Percentiles rank a stretch among this genome's conserved stretches.
phyloP scores from a whole-genome alignment of 2,329 filamentous ascomycete genomes.

The Colletotrichum sansevieriae region DNA sequence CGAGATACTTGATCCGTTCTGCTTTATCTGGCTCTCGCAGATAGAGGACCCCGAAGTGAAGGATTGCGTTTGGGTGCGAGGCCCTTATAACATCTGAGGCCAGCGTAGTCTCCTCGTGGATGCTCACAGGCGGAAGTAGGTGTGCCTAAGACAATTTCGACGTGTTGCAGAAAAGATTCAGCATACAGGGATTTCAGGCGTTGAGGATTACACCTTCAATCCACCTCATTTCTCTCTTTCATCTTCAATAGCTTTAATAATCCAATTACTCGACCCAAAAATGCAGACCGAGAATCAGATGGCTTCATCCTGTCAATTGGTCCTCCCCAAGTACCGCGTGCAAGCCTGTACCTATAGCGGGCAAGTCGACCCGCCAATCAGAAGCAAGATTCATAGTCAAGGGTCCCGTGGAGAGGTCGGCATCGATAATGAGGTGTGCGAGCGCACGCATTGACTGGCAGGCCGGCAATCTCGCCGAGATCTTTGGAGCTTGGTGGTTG shows the following conservation, averaged over 20 bases:
- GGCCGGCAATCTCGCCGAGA: too few relatives aligned
- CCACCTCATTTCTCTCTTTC: too few relatives aligned
- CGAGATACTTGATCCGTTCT: constrained; percentile 53
- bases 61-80: constrained; percentile 46
- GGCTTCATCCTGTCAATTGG: not conserved
- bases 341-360: not conserved
- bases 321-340: not conserved
- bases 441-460: too few relatives aligned
- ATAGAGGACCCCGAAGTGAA: constrained; percentile 57
- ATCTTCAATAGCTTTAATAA: too few relatives aligned
- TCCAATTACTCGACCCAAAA: too few relatives aligned
- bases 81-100: constrained; percentile 50
- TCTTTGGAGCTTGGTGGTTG: not conserved
- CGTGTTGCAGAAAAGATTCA: not conserved
- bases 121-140: constrained; percentile 47
- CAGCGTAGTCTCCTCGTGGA: constrained; percentile 47
- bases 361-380: constrained; percentile 21
- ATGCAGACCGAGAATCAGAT: not conserved
- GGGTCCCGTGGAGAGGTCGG: too few relatives aligned
- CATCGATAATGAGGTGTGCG: too few relatives aligned
- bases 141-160: constrained; percentile 37
- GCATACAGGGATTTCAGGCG: too few relatives aligned
- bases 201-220: too few relatives aligned
- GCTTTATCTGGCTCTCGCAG: constrained; percentile 57
- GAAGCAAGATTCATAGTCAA: too few relatives aligned